Base-by-base conservation (phyloP, 2,329 filamentous ascomycete species). In the Calonectria naviculata region DNA sequence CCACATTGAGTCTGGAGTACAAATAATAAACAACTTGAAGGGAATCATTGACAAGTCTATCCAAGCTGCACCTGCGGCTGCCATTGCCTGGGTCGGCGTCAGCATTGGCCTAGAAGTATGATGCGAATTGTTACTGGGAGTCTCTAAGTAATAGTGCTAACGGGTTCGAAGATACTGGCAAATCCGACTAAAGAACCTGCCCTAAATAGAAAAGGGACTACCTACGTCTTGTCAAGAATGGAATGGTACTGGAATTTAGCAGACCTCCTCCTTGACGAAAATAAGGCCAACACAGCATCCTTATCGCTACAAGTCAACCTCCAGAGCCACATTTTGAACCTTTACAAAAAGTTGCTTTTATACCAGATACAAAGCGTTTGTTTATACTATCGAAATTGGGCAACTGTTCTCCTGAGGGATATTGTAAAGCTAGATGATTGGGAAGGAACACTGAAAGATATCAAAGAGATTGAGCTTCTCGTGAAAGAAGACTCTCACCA, bases 311-410 rank as follows among this genome's bases (percentile, higher is more conserved):
- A 72, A 46, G 19, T 7, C n/a, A 60, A 78, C 29, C 64, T 85
- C 5, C 74, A 83, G 63, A 68, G 74, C 6, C 62, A 65, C 3
- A 75, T 86, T n/a, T 49, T 82, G 19, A 44, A 78, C 13, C 81
- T 86, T n/a, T 87, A 85, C 71, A 74, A 81, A 67, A 78, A 75
- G 49, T 79, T 87, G n/a, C 80, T 86, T 7, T 54, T 73, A 1
- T 86, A 84, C 74, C 80, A 83, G 74, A 85, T 86, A 73, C 84
- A 82, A 69, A 86, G 83, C 63, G 73, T 84, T 31, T 83, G 77
- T 56, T 79, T 76, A 4, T 85, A 82, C 72, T 80, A 82, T 67
- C 79, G 79, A 2, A 77, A 81, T 31, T 77, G 75, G 54, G 70
- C 68, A 12, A 15, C 75, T 8, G 78, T 76, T 13, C 75, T 84